These are phyloP conservation scores for Fusarium oligoseptatum DNA, from an alignment of 2,329 filamentous ascomycete species.

Conservation along the genomic window DNA sequence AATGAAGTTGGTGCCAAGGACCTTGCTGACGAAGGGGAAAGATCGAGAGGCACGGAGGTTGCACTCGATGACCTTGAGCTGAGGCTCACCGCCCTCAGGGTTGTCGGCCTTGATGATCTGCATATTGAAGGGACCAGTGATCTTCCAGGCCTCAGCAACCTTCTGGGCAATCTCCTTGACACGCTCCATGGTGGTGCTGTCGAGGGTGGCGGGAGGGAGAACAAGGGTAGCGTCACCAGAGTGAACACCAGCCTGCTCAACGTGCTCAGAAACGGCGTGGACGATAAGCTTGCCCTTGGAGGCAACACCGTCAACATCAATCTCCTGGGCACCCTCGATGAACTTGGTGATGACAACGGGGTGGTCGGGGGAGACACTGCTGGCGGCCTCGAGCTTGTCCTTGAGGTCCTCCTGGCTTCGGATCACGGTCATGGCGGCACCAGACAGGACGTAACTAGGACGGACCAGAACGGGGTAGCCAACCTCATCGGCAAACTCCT, in stretches of 20 bases:
- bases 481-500: conserved; percentile 85
- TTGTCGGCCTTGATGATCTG: conserved; percentile 96
- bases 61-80: conserved; percentile 97
- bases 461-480: conserved; percentile 96
- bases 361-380: conserved; percentile 93
- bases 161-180: conserved; percentile 97
- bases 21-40: conserved; percentile 98
- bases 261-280: conserved; percentile 94
- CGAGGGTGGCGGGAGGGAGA: conserved; percentile 85
- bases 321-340: conserved; percentile 96
- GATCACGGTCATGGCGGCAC: conserved; percentile 98
- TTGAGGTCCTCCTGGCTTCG: conserved; percentile 88
- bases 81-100: conserved; percentile 79
- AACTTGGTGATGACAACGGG: conserved; percentile 99
- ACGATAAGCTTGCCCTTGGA: conserved; percentile 87
- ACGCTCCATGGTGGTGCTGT: conserved; percentile 82
- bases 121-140: conserved; percentile 99
- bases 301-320: conserved; percentile 94
- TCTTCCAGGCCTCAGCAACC: conserved; percentile 96
- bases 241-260: conserved; percentile 97
- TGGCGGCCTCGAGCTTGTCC: conserved; percentile 93
- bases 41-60: conserved; percentile 97
- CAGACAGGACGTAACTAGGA: conserved; percentile 94
- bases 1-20: conserved; percentile 96
- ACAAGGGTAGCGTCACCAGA: conserved; percentile 97